Base-by-base conservation (phyloP, 441 rosid species). In the Aleurites moluccanus region DNA sequence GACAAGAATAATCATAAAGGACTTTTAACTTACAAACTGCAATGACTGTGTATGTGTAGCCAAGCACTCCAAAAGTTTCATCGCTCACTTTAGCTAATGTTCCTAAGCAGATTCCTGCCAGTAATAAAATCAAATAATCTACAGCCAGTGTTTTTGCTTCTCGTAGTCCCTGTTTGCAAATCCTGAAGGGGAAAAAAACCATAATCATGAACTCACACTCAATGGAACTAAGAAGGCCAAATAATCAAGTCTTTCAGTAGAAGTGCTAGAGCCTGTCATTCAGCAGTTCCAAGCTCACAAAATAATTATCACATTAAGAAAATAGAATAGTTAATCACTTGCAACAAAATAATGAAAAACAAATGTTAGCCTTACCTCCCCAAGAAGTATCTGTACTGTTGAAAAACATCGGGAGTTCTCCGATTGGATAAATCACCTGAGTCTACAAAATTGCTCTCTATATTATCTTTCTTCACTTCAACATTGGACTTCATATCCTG, bases 61-160 rank as follows among this genome's bases (percentile, higher is more conserved):
- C 99, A 21, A 81, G 73, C 38, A 87, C 88, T 38, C 99, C 99
- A 55, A 93, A 93, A 42, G 96, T 92, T 87, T 91, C 98, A 27
- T 93, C 99, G 61, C 89, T 90, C 79, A 96, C 96, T 92, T 93
- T 91, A 68, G 97, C 97, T 63, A 96, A 88, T 4, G 98, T 93
- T 77, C 98, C 99, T 83, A 93, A 88, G 89, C 98, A 96, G 80
- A 92, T 88, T 74, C 99, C 99, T 47, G 97, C 97, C 40, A 93
- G 91, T 76, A 92, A 84, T 72, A 96, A 82, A 65, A 96, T 96
- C 38, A 92, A 86, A 84, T 81, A 96, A 83, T 96, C 99, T 69
- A 96, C 93, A 56, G 90, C 97, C 77, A 89, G 87, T 70, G 91
- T 80, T 75, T 88, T 87, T 42, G 97, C 89, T 78, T 96, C 99